Evolutionary conservation across 73 alveolate species (phyloP).

Genomic region (Durusdinium trenchii): DNA sequence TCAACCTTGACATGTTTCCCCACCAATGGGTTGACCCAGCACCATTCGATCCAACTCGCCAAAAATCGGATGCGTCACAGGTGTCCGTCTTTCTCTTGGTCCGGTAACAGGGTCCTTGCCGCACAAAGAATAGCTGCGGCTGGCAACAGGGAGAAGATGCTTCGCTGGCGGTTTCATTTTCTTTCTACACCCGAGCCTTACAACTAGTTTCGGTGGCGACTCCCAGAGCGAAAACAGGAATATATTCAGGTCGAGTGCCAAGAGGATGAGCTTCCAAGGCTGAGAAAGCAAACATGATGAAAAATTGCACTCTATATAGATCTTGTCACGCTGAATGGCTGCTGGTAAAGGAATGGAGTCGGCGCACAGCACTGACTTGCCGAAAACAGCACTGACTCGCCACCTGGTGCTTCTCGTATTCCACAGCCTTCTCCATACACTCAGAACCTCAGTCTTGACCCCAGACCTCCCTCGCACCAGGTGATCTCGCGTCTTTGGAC

Average conservation of each 20-base stretch:
- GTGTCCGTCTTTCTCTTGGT: too few relatives aligned
- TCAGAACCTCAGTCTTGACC: not conserved
- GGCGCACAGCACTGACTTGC: too few relatives aligned
- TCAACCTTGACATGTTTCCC: not conserved
- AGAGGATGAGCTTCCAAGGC: not conserved
- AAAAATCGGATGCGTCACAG: not conserved
- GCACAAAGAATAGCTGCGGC: too few relatives aligned
- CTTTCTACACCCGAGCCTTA: too few relatives aligned
- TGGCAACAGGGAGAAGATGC: too few relatives aligned
- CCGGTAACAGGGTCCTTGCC: too few relatives aligned
- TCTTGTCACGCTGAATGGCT: not conserved
- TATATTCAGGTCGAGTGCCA: not conserved
- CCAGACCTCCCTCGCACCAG: too few relatives aligned
- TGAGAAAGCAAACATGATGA: not conserved
- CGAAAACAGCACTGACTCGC: too few relatives aligned
- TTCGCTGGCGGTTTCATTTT: too few relatives aligned
- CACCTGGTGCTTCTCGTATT: not conserved
- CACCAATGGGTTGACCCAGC: not conserved
- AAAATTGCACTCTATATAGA: not conserved
- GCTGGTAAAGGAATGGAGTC: not conserved
- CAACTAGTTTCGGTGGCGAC: too few relatives aligned
- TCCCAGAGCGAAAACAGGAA: not conserved
- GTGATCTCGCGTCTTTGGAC: not conserved
- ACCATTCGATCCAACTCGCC: not conserved
- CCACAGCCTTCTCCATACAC: not conserved